Evolutionary conservation across 805 yeast genomes (phyloP).

Genomic region (Candida schatavii): DNA sequence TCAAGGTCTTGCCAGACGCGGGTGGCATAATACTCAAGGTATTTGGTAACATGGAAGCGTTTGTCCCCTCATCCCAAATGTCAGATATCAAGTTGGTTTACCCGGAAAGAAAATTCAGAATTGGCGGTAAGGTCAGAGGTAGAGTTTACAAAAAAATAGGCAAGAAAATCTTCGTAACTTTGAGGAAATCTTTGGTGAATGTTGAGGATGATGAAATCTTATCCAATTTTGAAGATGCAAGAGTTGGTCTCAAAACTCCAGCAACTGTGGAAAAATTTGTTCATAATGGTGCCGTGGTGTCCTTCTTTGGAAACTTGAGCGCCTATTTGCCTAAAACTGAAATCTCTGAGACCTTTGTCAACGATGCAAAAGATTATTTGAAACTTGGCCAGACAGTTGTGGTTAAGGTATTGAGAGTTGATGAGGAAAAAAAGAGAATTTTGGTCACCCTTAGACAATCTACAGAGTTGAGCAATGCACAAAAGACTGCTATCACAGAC

Average conservation of each 20-base stretch:
- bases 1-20: slow-evolving; percentile 51
- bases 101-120: slow-evolving; percentile 90
- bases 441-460: slow-evolving; percentile 75
- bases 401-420: slow-evolving; percentile 62
- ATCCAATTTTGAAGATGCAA: slow-evolving; percentile 35
- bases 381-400: slow-evolving; percentile 78
- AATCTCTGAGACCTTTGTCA: slow-evolving; percentile 84
- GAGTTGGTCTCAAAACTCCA: slow-evolving; percentile 50
- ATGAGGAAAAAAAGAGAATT: slow-evolving; percentile 51
- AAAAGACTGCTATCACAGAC: slow-evolving; percentile 41
- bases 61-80: slow-evolving; percentile 72
- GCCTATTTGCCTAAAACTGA: slow-evolving; percentile 87
- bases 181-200: slow-evolving; percentile 81
- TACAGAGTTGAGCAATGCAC: slow-evolving; percentile 46
- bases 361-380: slow-evolving; percentile 72
- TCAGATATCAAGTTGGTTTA: slow-evolving; percentile 80
- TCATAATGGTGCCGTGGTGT: slow-evolving; percentile 76
- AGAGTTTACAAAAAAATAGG: slow-evolving; percentile 59
- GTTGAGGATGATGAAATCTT: slow-evolving; percentile 55
- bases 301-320: slow-evolving; percentile 73
- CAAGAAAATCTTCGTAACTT: slow-evolving; percentile 56
- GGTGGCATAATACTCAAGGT: slow-evolving; percentile 68
- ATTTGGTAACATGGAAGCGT: slow-evolving; percentile 66
- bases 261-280: slow-evolving; percentile 75
- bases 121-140: slow-evolving; percentile 77